These are phyloP conservation scores for Tylopilus felleus DNA, from an alignment of 768 basidiomycete species.

Conservation along the genomic window DNA sequence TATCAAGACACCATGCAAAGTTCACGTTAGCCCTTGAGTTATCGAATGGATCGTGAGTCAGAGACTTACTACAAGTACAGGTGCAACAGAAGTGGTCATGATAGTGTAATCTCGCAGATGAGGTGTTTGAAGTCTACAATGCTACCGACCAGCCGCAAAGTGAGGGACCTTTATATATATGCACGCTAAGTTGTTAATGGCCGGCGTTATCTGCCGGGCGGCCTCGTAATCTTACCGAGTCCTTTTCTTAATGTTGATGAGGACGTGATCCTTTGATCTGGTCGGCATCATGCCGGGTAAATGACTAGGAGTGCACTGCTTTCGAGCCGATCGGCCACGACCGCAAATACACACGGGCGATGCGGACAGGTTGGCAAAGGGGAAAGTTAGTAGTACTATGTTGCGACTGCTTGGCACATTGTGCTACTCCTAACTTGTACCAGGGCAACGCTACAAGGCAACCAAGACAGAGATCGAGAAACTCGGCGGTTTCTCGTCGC, in stretches of 20 bases:
- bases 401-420: not conserved
- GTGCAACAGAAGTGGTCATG: constrained; percentile 5
- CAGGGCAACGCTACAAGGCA: not conserved
- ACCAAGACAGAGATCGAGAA: not conserved
- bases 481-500: not conserved
- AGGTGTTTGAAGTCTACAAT: not conserved
- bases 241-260: not conserved
- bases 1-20: too few relatives aligned
- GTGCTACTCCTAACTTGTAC: not conserved
- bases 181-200: too few relatives aligned
- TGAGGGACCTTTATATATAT: not conserved
- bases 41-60: not conserved
- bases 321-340: too few relatives aligned
- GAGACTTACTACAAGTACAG: constrained; percentile 21
- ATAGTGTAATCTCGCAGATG: too few relatives aligned
- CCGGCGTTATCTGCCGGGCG: not conserved
- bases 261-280: not conserved
- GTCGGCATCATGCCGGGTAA: too few relatives aligned
- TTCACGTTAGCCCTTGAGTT: too few relatives aligned
- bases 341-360: too few relatives aligned
- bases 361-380: too few relatives aligned
- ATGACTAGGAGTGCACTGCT: too few relatives aligned
- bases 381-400: too few relatives aligned
- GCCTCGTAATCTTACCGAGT: not conserved
- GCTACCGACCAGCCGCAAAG: not conserved